Base-by-base conservation (phyloP, 2,329 filamentous ascomycete species). In the Colletotrichum noveboracense region DNA sequence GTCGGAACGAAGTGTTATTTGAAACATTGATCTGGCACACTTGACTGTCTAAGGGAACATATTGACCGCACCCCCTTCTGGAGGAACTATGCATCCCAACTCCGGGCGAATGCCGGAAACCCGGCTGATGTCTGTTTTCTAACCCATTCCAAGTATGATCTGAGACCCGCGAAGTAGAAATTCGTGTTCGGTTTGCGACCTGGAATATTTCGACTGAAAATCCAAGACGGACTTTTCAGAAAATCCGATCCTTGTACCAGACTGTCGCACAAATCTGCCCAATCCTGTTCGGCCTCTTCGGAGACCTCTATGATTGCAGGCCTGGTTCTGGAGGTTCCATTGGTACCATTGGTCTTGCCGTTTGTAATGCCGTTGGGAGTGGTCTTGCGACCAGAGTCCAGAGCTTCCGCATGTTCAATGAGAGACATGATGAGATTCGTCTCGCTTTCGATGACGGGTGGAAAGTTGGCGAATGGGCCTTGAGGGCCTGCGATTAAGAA, bases 11-110 rank as follows among this genome's bases (percentile, higher is more conserved):
- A 48, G n/a, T 2, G 43, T 48, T 12, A 6, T 21, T 48, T 12
- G 9, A 21, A 48, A 0, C 8, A 12, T n/a, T 48, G n/a, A 21
- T 48, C 18, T n/a, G 5, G 10, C 43, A 48, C 2, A 12, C 0
- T n/a, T 12, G 6, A 48, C 18, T 48, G 43, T 48, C 43, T 48
- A 43, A 10, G 7, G 9, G 5, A 12, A 6, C 5, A 12, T 48
- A 48, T 48, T 5, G 18, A n/a, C 5, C 18, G 18, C 14, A 12
- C 38, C 18, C 18, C 38, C 38, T 2, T 48, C 38, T 4, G 9
- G 12, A n/a, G 9, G 5, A 21, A 48, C 43, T 48, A 48, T 21
- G 43, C 10, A 21, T 13, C 43, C 43, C 43, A 7, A 1, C 10
- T 2, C 10, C 1, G 1, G 10, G 10, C 6, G 10, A 48, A 48